Conservation (phyloP, 2,329 filamentous ascomycete genomes). For the Chrysoporthe puriensis region DNA sequence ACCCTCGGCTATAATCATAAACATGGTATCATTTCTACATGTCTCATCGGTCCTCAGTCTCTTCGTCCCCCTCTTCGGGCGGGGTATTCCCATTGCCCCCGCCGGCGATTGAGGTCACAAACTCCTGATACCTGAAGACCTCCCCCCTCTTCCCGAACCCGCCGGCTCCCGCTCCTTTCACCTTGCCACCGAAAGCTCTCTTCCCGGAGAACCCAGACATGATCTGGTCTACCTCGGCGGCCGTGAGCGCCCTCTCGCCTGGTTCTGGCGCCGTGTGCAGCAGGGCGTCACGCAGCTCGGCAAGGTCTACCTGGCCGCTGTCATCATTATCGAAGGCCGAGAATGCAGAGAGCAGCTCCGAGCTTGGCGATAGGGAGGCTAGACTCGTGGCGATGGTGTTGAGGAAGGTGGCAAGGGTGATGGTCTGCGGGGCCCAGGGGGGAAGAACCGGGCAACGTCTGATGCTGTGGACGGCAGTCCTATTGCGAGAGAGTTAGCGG, state of each 20-base stretch:
- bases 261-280: conserved; percentile 80
- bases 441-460: conserved; percentile 82
- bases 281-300: conserved; percentile 80
- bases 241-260: conserved; percentile 66
- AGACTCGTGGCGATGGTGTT: conserved; percentile 79
- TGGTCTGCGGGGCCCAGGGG: conserved; percentile 71
- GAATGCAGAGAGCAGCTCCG: conserved; percentile 86
- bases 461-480: conserved; percentile 74
- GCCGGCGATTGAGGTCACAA: conserved; percentile 69
- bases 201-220: conserved; percentile 83
- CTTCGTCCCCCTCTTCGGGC: conserved; percentile 29
- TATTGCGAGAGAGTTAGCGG: conserved; percentile 37
- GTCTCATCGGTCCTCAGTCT: conserved; percentile 31
- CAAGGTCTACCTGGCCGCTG: conserved; percentile 86
- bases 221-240: conserved; percentile 82
- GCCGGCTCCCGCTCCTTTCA: conserved; percentile 51
- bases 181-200: conserved; percentile 78
- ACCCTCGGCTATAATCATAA: background rate
- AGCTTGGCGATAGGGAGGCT: conserved; percentile 72
- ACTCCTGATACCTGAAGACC: conserved; percentile 92
- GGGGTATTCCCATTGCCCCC: conserved; percentile 49
- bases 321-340: conserved; percentile 96
- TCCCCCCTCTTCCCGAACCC: conserved; percentile 72
- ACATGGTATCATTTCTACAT: conserved; percentile 3
- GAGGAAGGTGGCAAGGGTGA: conserved; percentile 84